phyloP scores from a whole-genome alignment of 176 grass and related monocot species.

The Alopecurus myosuroides region DNA sequence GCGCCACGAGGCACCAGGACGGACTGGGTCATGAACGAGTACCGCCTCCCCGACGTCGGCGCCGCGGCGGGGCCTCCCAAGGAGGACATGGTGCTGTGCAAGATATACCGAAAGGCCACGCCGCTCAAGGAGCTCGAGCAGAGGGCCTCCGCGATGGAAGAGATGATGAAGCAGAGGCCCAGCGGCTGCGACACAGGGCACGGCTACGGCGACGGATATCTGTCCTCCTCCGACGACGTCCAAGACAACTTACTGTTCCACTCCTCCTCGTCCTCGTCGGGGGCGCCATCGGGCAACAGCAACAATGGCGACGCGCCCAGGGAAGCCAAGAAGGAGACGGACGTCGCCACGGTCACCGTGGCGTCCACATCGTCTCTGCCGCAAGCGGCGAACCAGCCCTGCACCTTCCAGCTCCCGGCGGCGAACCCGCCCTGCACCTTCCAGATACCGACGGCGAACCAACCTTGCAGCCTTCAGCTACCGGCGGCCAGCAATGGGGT shows the following conservation, averaged over 20 bases:
- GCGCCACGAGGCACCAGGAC: slow-evolving; percentile 76
- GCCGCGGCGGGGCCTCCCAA: neutral
- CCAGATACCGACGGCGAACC: neutral
- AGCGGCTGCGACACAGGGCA: neutral
- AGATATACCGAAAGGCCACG: slow-evolving; percentile 83
- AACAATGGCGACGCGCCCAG: neutral
- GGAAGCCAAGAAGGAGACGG: slow-evolving; percentile 37
- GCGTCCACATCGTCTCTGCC: neutral
- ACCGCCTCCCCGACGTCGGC: slow-evolving; percentile 50
- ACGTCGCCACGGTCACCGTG: slow-evolving; percentile 12
- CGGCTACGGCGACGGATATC: slow-evolving; percentile 14
- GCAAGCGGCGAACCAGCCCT: slow-evolving; percentile 1
- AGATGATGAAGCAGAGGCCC: slow-evolving; percentile 38
- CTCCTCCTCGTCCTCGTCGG: neutral
- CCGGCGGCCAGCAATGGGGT: slow-evolving; percentile 14
- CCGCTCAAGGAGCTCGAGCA: slow-evolving; percentile 85
- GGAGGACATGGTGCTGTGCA: slow-evolving; percentile 87
- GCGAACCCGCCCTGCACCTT: neutral
- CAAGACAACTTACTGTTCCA: slow-evolving; percentile 30
- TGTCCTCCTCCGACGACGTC: slow-evolving; percentile 36
- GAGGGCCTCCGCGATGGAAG: slow-evolving; percentile 46
- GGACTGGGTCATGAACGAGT: slow-evolving; percentile 98
- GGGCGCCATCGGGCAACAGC: neutral
- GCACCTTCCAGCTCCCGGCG: neutral
- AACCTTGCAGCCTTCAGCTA: slow-evolving; percentile 19